Conservation (phyloP, 2,329 filamentous ascomycete species). For the Sporothrix mexicana region DNA sequence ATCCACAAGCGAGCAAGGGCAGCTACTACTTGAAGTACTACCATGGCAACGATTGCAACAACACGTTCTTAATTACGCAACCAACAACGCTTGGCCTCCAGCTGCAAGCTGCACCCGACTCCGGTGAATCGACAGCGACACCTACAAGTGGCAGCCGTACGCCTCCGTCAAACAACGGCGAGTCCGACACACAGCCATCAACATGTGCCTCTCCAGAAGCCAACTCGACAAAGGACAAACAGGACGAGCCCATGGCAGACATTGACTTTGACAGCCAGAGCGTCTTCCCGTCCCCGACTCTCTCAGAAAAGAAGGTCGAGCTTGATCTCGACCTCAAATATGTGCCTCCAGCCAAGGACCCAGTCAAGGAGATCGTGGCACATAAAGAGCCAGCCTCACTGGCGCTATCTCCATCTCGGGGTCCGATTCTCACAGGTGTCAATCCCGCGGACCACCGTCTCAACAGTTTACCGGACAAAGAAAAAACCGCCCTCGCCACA, state of each 20-base stretch:
- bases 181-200: constrained; percentile 29
- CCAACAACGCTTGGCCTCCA: not conserved
- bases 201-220: constrained; percentile 18
- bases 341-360: not conserved
- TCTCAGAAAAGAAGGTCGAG: not conserved
- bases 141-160: constrained; percentile 37
- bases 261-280: not conserved
- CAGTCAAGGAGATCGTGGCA: not conserved
- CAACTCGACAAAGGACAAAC: not conserved
- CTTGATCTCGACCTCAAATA: not conserved
- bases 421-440: constrained; percentile 9
- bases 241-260: not conserved
- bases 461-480: not conserved
- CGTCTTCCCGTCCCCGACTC: not conserved
- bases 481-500: not conserved
- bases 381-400: not conserved
- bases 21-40: constrained; percentile 29
- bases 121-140: constrained; percentile 9
- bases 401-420: not conserved
- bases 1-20: not conserved
- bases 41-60: not conserved
- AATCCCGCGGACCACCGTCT: not conserved
- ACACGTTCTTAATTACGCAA: not conserved
- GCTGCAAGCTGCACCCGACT: not conserved
- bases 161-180: constrained; percentile 32